Base-by-base conservation (phyloP, 2,329 filamentous ascomycete genomes). In the Apiospora arundinis region DNA sequence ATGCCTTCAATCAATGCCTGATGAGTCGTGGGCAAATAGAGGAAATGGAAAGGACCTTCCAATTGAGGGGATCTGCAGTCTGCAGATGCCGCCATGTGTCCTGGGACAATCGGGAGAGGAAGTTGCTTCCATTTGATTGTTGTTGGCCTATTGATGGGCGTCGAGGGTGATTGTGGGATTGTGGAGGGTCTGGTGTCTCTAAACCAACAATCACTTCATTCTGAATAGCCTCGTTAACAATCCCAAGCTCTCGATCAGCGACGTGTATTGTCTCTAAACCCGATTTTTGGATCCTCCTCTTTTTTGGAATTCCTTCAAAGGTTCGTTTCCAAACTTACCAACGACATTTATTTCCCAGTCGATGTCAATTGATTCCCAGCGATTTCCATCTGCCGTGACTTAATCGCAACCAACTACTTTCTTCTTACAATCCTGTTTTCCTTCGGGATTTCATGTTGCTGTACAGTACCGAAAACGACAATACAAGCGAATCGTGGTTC, bases 231-330 rank as follows among this genome's bases (percentile, higher is more conserved):
- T 44, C 49, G 44, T 32, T 46, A 60, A 60, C 49, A 40, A 42
- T 49, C n/a, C 23, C 37, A 23, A 42, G 52, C 48, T 46, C 46
- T 25, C 46, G 5, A 42, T 68, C 70, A 69, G 70, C 70, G 70
- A 69, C 56, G 40, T 28, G 49, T 56, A 71, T 71, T 67, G 44
- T 42, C 65, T 52, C 37, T 71, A 71, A 40, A 56, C 70, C 44
- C 42, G 42, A n/a, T 71, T 71, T 71, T 71, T 71, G 70, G 70
- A 69, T 71, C 52, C 28, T 69, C 67, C 48, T 66, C 56, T 44
- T 70, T 70, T 70, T 70, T 70, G 69, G 69, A 70, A 45, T 45
- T 28, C 49, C 52, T 28, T 46, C 42, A 45, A 70, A 44, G 25
- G 60, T 70, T 56, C 23, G n/a, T 18, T 49, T 45, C 11, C 69